Percentiles rank a stretch among this genome's conserved stretches.
Evolutionary conservation across 371 early-diverging fungal genomes (phyloP).

Genomic region (Mucor ambiguus): DNA sequence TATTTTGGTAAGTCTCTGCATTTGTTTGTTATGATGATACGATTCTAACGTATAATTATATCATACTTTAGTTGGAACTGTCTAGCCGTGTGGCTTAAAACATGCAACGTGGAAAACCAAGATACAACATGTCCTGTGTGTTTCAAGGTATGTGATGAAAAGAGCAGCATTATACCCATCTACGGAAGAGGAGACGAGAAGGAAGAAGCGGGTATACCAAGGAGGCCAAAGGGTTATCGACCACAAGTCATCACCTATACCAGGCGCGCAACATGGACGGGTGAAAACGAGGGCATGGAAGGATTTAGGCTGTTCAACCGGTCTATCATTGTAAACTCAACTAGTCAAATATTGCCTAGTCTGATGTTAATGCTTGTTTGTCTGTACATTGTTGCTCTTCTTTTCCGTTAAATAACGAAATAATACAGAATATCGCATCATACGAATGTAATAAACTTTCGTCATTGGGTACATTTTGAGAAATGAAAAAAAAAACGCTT

Average conservation of each 20-base stretch:
- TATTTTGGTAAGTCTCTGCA: neutral
- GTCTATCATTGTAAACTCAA: neutral
- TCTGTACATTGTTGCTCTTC: slow-evolving; percentile 1
- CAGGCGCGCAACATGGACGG: neutral
- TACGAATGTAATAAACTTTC: slow-evolving; percentile 1
- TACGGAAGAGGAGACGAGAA: neutral
- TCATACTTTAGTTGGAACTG: neutral
- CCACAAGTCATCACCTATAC: neutral
- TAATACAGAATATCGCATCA: slow-evolving; percentile 11
- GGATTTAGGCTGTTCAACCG: neutral
- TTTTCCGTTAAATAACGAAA: slow-evolving; percentile 5
- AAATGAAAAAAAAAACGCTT: neutral
- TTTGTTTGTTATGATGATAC: slow-evolving; percentile 4
- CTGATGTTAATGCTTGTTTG: neutral
- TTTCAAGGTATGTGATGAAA: neutral
- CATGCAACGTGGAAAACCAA: neutral
- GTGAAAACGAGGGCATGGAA: neutral
- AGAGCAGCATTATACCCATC: neutral
- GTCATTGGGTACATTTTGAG: slow-evolving; percentile 1
- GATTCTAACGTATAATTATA: neutral
- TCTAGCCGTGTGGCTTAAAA: neutral
- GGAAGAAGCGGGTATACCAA: neutral
- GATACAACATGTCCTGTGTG: neutral
- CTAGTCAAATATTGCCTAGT: neutral
- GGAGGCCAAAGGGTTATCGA: neutral